Conservation (phyloP, 805 yeast genomes). For the Myxozyma sirexii region DNA sequence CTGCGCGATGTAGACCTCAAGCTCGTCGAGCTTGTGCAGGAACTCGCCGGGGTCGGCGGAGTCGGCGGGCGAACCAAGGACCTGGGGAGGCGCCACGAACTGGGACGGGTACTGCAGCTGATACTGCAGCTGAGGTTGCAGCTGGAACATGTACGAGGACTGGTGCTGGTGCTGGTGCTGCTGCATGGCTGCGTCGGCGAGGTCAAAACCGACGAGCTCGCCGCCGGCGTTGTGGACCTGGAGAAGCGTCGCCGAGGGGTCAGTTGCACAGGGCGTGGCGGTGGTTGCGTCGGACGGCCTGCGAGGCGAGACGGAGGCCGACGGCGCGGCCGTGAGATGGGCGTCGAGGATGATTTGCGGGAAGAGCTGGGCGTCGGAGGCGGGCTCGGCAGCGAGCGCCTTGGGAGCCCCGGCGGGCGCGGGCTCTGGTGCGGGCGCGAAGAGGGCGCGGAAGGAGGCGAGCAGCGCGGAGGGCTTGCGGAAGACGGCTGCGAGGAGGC, state of each 20-base stretch:
- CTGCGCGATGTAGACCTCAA: slow-evolving; percentile 31
- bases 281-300: slow-evolving; percentile 6
- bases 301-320: not conserved
- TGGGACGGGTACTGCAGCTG: slow-evolving; percentile 10
- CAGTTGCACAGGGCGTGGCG: slow-evolving; percentile 33
- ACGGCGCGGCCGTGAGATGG: slow-evolving; percentile 21
- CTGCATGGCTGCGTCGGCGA: slow-evolving; percentile 22
- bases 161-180: not conserved
- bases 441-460: slow-evolving; percentile 2
- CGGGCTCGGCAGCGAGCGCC: not conserved
- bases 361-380: slow-evolving; percentile 16
- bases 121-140: slow-evolving; percentile 20
- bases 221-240: slow-evolving; percentile 33
- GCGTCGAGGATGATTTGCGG: slow-evolving; percentile 30
- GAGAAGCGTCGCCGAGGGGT: slow-evolving; percentile 15
- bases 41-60: slow-evolving; percentile 24
- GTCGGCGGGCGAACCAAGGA: slow-evolving; percentile 3
- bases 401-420: not conserved
- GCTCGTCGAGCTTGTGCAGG: slow-evolving; percentile 30
- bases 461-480: slow-evolving; percentile 1
- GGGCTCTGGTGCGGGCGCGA: not conserved
- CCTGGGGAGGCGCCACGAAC: not conserved
- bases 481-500: slow-evolving; percentile 6
- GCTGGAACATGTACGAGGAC: slow-evolving; percentile 28
- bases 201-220: slow-evolving; percentile 32